These are phyloP conservation scores for Pistacia integerrima DNA, from an alignment of 345 rosid species.

Conservation along the genomic window DNA sequence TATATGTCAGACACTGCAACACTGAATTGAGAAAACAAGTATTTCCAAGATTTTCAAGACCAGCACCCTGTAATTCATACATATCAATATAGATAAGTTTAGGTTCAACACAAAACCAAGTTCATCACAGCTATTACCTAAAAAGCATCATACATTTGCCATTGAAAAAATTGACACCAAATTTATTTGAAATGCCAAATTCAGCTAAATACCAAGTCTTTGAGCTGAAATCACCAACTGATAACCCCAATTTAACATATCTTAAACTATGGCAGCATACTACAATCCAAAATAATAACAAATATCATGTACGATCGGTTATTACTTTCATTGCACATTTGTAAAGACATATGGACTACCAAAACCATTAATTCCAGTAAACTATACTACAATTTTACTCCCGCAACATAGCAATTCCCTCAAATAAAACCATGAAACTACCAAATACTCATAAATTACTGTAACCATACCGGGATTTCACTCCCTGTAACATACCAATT, in stretches of 20 bases:
- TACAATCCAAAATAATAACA: too few species aligned
- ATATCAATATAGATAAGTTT: constrained; percentile 2
- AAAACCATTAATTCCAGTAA: background rate
- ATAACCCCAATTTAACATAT: too few species aligned
- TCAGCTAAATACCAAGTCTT: background rate
- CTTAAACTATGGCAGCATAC: too few species aligned
- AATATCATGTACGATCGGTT: too few species aligned
- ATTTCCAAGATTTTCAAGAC: constrained; percentile 91
- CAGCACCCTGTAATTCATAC: constrained; percentile 77
- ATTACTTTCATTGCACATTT: too few species aligned
- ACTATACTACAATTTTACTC: too few species aligned
- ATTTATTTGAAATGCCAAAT: background rate
- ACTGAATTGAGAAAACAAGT: constrained; percentile 98
- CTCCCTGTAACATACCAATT: too few species aligned
- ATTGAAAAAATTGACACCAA: background rate
- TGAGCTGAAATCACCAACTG: too few species aligned
- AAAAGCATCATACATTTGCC: background rate
- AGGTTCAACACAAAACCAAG: background rate
- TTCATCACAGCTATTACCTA: background rate
- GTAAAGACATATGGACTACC: background rate
- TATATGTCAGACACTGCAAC: constrained; percentile 90
- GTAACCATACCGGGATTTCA: background rate
- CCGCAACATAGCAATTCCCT: background rate
- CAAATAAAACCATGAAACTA: background rate
- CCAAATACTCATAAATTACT: background rate